These are phyloP conservation scores for Malassezia japonica DNA, from an alignment of 1,284 basidiomycete species.

Conservation along the genomic window DNA sequence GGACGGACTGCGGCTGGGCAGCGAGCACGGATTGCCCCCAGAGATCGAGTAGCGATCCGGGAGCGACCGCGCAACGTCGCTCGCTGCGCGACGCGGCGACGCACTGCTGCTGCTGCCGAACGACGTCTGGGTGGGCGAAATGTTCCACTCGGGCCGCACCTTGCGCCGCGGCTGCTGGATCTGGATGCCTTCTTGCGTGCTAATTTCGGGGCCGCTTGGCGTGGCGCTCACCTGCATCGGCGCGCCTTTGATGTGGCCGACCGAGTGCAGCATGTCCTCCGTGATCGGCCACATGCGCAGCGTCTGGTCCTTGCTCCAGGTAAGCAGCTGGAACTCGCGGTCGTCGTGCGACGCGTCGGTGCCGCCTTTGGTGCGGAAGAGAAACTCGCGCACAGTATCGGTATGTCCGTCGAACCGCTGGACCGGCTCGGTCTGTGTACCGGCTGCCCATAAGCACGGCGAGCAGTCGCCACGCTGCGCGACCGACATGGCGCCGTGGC, in stretches of 20 bases:
- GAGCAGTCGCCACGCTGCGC: slow-evolving; percentile 78
- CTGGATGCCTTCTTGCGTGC: background rate
- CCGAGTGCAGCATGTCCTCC: background rate
- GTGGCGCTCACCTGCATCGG: background rate
- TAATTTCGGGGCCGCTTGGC: background rate
- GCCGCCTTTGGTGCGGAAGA: slow-evolving; percentile 67
- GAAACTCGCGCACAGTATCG: slow-evolving; percentile 94
- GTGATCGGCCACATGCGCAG: slow-evolving; percentile 71
- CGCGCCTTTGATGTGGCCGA: slow-evolving; percentile 9
- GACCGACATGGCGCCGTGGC: slow-evolving; percentile 73
- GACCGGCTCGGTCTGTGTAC: slow-evolving; percentile 55
- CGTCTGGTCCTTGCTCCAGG: slow-evolving; percentile 91
- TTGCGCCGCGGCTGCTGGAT: slow-evolving; percentile 1
- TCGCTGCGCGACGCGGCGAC: background rate
- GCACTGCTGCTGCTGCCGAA: slow-evolving; percentile 50
- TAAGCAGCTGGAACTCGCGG: slow-evolving; percentile 58
- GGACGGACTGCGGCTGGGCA: background rate
- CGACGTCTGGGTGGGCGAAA: background rate
- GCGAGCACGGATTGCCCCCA: background rate
- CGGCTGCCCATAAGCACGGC: slow-evolving; percentile 70
- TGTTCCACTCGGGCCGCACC: background rate
- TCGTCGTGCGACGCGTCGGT: slow-evolving; percentile 43
- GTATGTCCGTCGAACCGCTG: slow-evolving; percentile 76
- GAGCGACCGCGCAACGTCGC: background rate
- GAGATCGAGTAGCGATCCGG: background rate